Conservation (phyloP, 2,329 filamentous ascomycete species). For the Orbilia quercus region DNA sequence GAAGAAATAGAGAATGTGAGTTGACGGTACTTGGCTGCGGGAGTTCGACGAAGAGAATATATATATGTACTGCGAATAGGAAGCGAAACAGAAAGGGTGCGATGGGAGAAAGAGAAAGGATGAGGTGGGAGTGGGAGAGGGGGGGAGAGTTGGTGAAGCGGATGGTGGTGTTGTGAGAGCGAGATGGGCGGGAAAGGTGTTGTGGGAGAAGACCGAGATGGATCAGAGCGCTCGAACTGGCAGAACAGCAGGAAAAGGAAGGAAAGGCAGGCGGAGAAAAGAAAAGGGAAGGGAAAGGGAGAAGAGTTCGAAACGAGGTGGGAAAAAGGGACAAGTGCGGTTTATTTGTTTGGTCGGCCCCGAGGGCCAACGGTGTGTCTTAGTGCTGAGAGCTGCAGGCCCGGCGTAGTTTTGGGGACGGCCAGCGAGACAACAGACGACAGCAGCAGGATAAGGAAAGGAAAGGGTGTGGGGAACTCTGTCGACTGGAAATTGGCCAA, state of each 20-base stretch:
- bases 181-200: slow-evolving; percentile 58
- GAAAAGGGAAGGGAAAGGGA: slow-evolving; percentile 55
- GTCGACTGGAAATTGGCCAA: slow-evolving; percentile 37
- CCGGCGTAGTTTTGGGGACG: slow-evolving; percentile 45
- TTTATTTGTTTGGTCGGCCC: slow-evolving; percentile 49
- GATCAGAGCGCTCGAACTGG: slow-evolving; percentile 61
- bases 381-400: slow-evolving; percentile 36
- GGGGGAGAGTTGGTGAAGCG: slow-evolving; percentile 62
- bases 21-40: slow-evolving; percentile 11
- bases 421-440: slow-evolving; percentile 20
- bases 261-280: slow-evolving; percentile 58
- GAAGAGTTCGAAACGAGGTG: slow-evolving; percentile 47
- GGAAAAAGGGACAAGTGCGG: slow-evolving; percentile 46
- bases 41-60: slow-evolving; percentile 59
- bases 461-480: slow-evolving; percentile 19
- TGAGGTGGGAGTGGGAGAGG: slow-evolving; percentile 63
- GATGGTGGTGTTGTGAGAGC: slow-evolving; percentile 62
- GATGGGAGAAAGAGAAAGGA: slow-evolving; percentile 62
- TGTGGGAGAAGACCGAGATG: slow-evolving; percentile 61
- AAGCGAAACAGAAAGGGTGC: slow-evolving; percentile 65
- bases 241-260: slow-evolving; percentile 58
- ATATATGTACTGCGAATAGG: slow-evolving; percentile 65
- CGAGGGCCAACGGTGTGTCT: slow-evolving; percentile 2
- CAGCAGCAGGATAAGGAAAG: not conserved
- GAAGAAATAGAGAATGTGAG: slow-evolving; percentile 55